These are phyloP conservation scores for Crithidia brevicula DNA, from an alignment of 208 protist genomes.

Conservation along the genomic window DNA sequence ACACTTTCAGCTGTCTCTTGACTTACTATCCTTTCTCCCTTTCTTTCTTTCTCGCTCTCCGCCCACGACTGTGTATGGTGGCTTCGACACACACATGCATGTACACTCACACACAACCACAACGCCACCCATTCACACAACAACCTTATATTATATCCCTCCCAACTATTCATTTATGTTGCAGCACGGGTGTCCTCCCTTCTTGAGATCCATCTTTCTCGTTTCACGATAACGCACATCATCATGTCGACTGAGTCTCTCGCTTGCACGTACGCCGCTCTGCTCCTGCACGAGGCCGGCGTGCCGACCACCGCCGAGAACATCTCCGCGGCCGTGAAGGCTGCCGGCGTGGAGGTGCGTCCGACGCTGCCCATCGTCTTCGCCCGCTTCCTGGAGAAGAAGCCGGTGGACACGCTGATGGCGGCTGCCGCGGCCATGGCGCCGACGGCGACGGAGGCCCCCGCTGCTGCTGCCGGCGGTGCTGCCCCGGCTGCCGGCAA, in stretches of 20 bases:
- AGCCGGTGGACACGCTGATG: slow-evolving; percentile 73
- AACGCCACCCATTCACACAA: too few species aligned
- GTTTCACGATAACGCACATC: slow-evolving; percentile 5
- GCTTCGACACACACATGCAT: too few species aligned
- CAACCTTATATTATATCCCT: too few species aligned
- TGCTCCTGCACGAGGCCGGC: slow-evolving; percentile 81
- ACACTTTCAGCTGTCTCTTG: too few species aligned
- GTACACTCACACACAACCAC: too few species aligned
- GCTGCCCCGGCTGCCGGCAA: slow-evolving; percentile 56
- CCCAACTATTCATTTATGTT: slow-evolving; percentile 1
- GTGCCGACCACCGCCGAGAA: slow-evolving; percentile 73
- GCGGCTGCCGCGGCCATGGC: slow-evolving; percentile 53
- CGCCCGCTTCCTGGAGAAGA: slow-evolving; percentile 83
- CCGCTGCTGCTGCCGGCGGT: slow-evolving; percentile 44
- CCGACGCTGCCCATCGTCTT: slow-evolving; percentile 85
- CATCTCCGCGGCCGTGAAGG: slow-evolving; percentile 67
- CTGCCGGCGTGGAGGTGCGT: slow-evolving; percentile 73
- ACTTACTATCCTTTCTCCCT: slow-evolving; percentile 13
- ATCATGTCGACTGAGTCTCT: slow-evolving; percentile 71
- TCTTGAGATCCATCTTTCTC: too few species aligned
- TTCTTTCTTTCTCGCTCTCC: slow-evolving; percentile 7
- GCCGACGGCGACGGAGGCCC: slow-evolving; percentile 41
- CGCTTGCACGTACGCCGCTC: slow-evolving; percentile 85
- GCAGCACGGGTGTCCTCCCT: not conserved
- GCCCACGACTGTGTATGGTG: too few species aligned